These are phyloP conservation scores for Aspergillus sp. DNA, from an alignment of 2,329 filamentous ascomycete genomes.

Conservation along the genomic window DNA sequence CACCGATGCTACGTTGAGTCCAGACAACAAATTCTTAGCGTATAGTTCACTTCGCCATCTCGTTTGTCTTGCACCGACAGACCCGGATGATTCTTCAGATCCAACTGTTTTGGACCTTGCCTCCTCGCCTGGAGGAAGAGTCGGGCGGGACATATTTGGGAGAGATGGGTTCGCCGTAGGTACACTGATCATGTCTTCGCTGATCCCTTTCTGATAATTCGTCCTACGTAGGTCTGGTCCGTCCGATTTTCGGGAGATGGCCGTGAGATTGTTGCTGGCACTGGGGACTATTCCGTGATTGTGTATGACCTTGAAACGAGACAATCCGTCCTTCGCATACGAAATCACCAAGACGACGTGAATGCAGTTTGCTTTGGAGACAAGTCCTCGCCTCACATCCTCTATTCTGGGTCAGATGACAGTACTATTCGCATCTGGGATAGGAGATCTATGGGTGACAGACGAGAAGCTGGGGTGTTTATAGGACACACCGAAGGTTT, in stretches of 20 bases:
- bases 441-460: slow-evolving; percentile 65
- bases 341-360: slow-evolving; percentile 82
- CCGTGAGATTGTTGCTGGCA: slow-evolving; percentile 85
- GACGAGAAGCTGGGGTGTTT: slow-evolving; percentile 64
- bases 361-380: slow-evolving; percentile 97
- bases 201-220: slow-evolving; percentile 11
- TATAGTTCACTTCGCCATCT: slow-evolving; percentile 85
- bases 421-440: slow-evolving; percentile 96
- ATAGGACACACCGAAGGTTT: slow-evolving; percentile 65
- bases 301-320: slow-evolving; percentile 90
- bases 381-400: slow-evolving; percentile 80
- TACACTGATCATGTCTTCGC: neutral
- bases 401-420: slow-evolving; percentile 96
- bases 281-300: slow-evolving; percentile 73
- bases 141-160: slow-evolving; percentile 34
- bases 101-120: slow-evolving; percentile 77
- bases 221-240: slow-evolving; percentile 69
- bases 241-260: slow-evolving; percentile 91
- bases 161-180: slow-evolving; percentile 47
- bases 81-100: slow-evolving; percentile 76
- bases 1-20: slow-evolving; percentile 86
- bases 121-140: slow-evolving; percentile 44
- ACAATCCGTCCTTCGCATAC: slow-evolving; percentile 69
- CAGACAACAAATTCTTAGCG: slow-evolving; percentile 87
- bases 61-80: slow-evolving; percentile 83